A percentile compares a stretch with the other conserved stretches of the same genome.
phyloP scores from a whole-genome alignment of 331 rosid genomes.

The Spiraea crenata region DNA sequence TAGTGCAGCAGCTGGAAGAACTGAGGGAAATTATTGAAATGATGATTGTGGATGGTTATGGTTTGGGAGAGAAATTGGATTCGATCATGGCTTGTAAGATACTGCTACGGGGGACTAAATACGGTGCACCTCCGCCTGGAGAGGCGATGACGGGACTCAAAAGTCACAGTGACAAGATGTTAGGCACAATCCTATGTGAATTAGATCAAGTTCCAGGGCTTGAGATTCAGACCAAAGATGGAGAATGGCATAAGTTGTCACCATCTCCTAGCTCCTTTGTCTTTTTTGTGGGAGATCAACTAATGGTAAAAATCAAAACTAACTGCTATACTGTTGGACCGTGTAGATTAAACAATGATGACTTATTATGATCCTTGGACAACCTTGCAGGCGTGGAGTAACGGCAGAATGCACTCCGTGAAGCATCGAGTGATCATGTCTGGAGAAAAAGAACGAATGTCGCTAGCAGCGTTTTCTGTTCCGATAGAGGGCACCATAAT shows the following conservation, averaged over 20 bases:
- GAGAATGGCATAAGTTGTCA: not conserved
- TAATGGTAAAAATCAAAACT: not conserved
- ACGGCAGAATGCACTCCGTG: constrained; percentile 10
- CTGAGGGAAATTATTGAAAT: not conserved
- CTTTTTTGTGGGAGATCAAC: not conserved
- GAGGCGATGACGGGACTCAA: not conserved
- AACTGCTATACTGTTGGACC: not conserved
- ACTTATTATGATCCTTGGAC: too few relatives aligned
- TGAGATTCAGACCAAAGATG: constrained; percentile 3
- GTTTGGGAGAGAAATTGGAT: not conserved
- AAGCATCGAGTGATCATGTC: constrained; percentile 7
- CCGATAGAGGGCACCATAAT: not conserved
- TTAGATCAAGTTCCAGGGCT: constrained; percentile 4
- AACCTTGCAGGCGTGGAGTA: constrained; percentile 21
- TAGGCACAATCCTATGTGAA: not conserved
- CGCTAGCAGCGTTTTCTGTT: not conserved
- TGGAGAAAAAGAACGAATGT: constrained; percentile 3
- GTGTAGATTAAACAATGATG: not conserved
- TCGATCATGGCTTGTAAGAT: not conserved
- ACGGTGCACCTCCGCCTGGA: not conserved
- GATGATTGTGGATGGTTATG: constrained; percentile 14
- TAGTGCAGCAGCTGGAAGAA: constrained; percentile 2
- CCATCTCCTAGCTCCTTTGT: not conserved
- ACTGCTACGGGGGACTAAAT: not conserved
- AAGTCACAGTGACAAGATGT: not conserved